phyloP scores from a whole-genome alignment of 306 rosid species.

The Vicia faba region DNA sequence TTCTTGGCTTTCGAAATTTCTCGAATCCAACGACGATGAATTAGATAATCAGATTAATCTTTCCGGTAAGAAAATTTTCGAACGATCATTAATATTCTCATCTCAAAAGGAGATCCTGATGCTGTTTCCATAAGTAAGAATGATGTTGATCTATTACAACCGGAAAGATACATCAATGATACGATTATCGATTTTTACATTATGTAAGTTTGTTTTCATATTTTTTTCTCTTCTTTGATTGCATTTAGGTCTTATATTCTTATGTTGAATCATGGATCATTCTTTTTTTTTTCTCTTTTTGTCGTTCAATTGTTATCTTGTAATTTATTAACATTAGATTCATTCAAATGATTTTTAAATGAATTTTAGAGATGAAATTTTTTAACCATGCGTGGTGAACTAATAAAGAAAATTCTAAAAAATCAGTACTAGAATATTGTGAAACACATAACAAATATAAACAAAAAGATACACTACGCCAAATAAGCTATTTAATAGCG shows the following conservation, averaged over 20 bases:
- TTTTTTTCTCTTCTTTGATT: slow-evolving; percentile 1
- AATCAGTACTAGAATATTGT: neutral
- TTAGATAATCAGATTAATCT: too few species aligned
- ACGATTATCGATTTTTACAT: slow-evolving; percentile 82
- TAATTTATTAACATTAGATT: slow-evolving; percentile 2
- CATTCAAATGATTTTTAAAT: slow-evolving; percentile 7
- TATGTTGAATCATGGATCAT: neutral
- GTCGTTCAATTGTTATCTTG: neutral
- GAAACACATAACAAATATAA: neutral
- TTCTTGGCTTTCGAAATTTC: too few species aligned
- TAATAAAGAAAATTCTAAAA: neutral
- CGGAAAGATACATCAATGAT: slow-evolving; percentile 78
- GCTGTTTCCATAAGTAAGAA: slow-evolving; percentile 69
- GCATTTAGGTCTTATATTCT: neutral
- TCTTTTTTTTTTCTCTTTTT: neutral
- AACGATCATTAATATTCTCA: too few species aligned
- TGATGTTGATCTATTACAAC: slow-evolving; percentile 78
- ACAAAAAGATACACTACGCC: too few species aligned
- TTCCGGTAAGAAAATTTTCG: too few species aligned
- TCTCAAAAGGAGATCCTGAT: slow-evolving; percentile 70
- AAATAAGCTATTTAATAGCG: too few species aligned
- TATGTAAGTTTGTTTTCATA: slow-evolving; percentile 52
- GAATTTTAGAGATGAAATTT: slow-evolving; percentile 11
- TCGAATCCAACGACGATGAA: too few species aligned
- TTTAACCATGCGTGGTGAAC: slow-evolving; percentile 7